Conservation (phyloP, 2,329 filamentous ascomycete species). For the Nemania diffusa region DNA sequence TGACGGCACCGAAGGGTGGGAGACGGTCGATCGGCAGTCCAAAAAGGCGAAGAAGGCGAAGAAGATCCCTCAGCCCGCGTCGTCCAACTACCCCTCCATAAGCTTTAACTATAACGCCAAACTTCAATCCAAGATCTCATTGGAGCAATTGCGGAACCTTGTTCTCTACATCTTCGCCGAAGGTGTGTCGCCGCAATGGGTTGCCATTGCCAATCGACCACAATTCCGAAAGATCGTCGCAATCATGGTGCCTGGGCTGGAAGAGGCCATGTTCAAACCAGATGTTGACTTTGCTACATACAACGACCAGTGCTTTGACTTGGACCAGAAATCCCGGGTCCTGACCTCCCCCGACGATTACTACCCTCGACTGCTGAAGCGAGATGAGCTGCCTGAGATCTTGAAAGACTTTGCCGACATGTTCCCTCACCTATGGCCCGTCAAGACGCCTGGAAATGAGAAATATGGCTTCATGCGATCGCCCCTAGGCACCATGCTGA, state of each 20-base stretch:
- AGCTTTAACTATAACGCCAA: conserved; percentile 67
- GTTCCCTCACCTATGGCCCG: conserved; percentile 89
- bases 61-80: conserved; percentile 67
- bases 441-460: conserved; percentile 87
- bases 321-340: conserved; percentile 49
- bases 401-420: conserved; percentile 79
- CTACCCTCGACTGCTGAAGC: conserved; percentile 64
- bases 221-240: conserved; percentile 83
- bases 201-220: conserved; percentile 69
- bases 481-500: conserved; percentile 85
- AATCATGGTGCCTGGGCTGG: conserved; percentile 91
- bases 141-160: conserved; percentile 71
- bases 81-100: conserved; percentile 69
- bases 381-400: conserved; percentile 62
- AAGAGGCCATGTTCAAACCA: conserved; percentile 87
- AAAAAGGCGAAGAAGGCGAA: conserved; percentile 65
- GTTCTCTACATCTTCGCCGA: conserved; percentile 75
- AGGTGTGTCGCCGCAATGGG: conserved; percentile 72
- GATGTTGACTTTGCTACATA: conserved; percentile 61
- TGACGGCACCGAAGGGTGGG: conserved; percentile 57
- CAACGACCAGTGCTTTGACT: conserved; percentile 50
- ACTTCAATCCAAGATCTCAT: conserved; percentile 69
- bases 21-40: conserved; percentile 61
- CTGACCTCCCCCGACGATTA: conserved; percentile 67
- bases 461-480: conserved; percentile 85